These are phyloP conservation scores for Erythrobasidium hasegawianum DNA, from an alignment of 1,284 basidiomycete species.

Conservation along the genomic window DNA sequence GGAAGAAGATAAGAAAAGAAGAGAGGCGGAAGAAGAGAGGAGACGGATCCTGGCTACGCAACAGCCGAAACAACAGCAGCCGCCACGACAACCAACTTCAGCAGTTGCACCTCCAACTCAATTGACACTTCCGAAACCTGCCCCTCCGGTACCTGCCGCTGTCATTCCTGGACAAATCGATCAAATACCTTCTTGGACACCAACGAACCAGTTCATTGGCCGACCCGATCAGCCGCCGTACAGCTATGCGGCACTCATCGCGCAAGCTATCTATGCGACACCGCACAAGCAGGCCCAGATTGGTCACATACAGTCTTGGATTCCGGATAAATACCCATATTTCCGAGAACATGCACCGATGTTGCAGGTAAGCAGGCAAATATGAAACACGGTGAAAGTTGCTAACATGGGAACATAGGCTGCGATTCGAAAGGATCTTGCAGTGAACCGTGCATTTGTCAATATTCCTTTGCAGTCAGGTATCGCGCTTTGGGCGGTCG, in stretches of 20 bases:
- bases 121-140: conserved; percentile 12
- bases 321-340: conserved; percentile 41
- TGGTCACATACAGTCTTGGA: conserved; percentile 41
- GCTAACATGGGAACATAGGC: background rate
- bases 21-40: conserved; percentile 12
- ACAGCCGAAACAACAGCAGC: conserved; percentile 4
- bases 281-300: conserved; percentile 36
- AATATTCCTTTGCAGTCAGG: conserved; percentile 37
- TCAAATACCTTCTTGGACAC: background rate
- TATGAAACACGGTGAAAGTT: background rate
- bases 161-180: background rate
- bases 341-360: conserved; percentile 37
- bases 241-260: conserved; percentile 44
- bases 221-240: conserved; percentile 41
- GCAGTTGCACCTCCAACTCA: background rate
- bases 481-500: conserved; percentile 28
- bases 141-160: background rate
- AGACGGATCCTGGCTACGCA: conserved; percentile 1
- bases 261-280: conserved; percentile 39
- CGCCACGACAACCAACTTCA: background rate
- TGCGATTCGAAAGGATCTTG: conserved; percentile 44
- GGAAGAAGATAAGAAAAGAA: conserved; percentile 29
- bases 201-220: conserved; percentile 31
- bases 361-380: background rate
- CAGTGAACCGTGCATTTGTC: conserved; percentile 41